Evolutionary conservation across 1,284 basidiomycete species (phyloP).

Genomic region (Puccinia horiana): DNA sequence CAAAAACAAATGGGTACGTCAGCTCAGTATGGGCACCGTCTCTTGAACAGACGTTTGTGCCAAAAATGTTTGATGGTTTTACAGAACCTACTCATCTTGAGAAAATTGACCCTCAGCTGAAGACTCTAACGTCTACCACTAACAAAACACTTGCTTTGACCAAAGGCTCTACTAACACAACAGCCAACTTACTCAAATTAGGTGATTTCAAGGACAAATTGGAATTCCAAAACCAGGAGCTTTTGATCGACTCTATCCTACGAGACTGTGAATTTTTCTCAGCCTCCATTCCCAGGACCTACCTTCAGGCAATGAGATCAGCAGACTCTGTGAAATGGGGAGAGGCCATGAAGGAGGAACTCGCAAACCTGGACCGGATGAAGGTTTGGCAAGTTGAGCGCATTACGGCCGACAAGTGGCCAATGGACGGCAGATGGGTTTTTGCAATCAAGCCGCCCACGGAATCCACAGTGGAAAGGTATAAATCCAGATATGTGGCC

Average conservation of each 20-base stretch:
- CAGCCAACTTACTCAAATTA: no score
- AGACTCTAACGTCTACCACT: no score
- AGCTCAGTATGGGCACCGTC: no score
- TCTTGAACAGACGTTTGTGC: no score
- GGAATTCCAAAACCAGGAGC: not conserved
- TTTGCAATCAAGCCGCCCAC: conserved; percentile 24
- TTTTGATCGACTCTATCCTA: not conserved
- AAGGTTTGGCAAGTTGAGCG: not conserved
- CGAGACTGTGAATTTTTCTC: not conserved
- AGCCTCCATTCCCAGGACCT: no score
- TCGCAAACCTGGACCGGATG: not conserved
- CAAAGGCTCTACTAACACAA: no score
- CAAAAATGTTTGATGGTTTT: no score
- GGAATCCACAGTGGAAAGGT: not conserved
- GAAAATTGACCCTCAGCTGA: no score
- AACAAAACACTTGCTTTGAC: no score
- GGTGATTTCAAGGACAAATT: no score
- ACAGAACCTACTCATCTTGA: no score
- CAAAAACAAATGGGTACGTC: not conserved
- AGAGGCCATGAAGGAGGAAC: not conserved
- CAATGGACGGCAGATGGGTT: conserved; percentile 17
- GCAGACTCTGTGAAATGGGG: not conserved
- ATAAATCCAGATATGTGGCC: conserved; percentile 50
- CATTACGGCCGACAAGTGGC: not conserved
- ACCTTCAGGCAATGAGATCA: no score